Conservation (phyloP, 768 basidiomycete genomes). For the Dendrothele bispora region DNA sequence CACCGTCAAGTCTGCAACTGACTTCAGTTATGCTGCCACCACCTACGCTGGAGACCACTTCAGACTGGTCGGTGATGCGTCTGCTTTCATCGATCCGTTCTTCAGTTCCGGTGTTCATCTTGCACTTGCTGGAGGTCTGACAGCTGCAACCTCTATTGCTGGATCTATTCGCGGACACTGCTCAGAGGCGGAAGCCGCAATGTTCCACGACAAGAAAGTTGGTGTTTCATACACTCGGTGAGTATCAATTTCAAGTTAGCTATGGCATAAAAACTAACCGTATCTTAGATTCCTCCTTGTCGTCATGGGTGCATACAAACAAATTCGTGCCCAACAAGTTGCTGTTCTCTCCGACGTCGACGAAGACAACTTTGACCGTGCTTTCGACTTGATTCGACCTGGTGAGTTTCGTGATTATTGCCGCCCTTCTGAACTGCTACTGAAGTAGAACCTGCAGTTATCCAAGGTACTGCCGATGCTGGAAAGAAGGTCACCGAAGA, state of each 20-base stretch:
- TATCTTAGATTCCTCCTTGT: slow-evolving; percentile 40
- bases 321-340: slow-evolving; percentile 40
- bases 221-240: slow-evolving; percentile 5
- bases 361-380: slow-evolving; percentile 47
- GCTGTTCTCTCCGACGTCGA: slow-evolving; percentile 43
- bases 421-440: neutral
- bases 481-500: slow-evolving; percentile 4
- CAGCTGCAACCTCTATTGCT: slow-evolving; percentile 37
- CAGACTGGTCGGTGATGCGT: slow-evolving; percentile 40
- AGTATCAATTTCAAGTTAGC: slow-evolving; percentile 13
- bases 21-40: slow-evolving; percentile 37
- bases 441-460: slow-evolving; percentile 6
- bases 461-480: slow-evolving; percentile 7
- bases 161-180: slow-evolving; percentile 32
- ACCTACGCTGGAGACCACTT: slow-evolving; percentile 34
- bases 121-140: slow-evolving; percentile 36
- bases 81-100: slow-evolving; percentile 49
- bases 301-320: slow-evolving; percentile 48
- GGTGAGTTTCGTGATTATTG: slow-evolving; percentile 20
- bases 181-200: slow-evolving; percentile 27
- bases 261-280: slow-evolving; percentile 20
- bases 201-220: slow-evolving; percentile 6
- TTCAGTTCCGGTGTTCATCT: slow-evolving; percentile 47
- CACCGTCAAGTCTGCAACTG: slow-evolving; percentile 21
- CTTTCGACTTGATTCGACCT: slow-evolving; percentile 45